These are phyloP conservation scores for Ophiosphaerella narmari DNA, from an alignment of 2,329 filamentous ascomycete species.

Conservation along the genomic window DNA sequence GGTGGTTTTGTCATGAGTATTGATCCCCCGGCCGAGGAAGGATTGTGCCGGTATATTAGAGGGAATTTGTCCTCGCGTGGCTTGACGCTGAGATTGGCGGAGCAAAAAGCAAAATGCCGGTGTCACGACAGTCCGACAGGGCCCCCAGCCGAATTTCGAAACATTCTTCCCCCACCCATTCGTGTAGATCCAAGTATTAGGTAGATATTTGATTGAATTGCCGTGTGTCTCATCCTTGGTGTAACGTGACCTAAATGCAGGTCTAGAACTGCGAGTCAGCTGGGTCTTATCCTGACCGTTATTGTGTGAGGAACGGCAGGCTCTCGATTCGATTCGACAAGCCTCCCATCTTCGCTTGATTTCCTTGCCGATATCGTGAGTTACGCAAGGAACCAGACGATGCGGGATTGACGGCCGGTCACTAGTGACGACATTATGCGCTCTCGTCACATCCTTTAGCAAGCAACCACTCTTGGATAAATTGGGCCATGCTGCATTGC, in stretches of 20 bases:
- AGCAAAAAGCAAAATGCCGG: slow-evolving; percentile 3
- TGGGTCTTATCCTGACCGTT: neutral
- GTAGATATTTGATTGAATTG: slow-evolving; percentile 1
- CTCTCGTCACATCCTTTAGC: slow-evolving; percentile 1
- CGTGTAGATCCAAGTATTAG: neutral
- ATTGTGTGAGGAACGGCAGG: neutral
- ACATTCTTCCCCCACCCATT: neutral
- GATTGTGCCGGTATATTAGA: slow-evolving; percentile 1
- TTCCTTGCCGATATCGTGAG: slow-evolving; percentile 7
- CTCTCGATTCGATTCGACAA: slow-evolving; percentile 1
- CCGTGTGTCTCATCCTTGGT: slow-evolving; percentile 8
- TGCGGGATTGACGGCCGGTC: neutral
- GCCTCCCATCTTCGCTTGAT: neutral
- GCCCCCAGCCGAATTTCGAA: neutral
- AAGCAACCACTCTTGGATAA: neutral
- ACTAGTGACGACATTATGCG: slow-evolving; percentile 18
- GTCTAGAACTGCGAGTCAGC: neutral
- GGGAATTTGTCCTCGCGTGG: neutral
- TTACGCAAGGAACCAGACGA: neutral
- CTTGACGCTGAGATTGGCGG: neutral
- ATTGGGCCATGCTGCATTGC: slow-evolving; percentile 2
- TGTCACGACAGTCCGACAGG: too few species aligned
- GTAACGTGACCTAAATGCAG: slow-evolving; percentile 2
- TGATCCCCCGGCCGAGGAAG: neutral
- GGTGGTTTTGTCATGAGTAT: neutral